These are phyloP conservation scores for Arthrobotrys sinensis DNA, from an alignment of 2,329 filamentous ascomycete species.

Conservation along the genomic window DNA sequence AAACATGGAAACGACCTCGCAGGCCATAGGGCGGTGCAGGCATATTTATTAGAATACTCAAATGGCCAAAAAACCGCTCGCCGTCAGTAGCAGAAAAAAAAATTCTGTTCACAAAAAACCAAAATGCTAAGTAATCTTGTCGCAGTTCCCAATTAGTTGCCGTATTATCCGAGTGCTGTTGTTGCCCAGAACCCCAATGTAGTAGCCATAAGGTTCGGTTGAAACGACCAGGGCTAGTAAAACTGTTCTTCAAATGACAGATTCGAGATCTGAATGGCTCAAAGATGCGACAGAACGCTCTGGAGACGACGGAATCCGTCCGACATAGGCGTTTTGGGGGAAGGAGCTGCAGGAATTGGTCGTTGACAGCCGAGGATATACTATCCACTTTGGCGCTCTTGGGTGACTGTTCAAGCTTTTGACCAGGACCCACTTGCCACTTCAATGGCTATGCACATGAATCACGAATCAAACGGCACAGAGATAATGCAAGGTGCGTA, in stretches of 20 bases:
- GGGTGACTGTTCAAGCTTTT: conserved; percentile 47
- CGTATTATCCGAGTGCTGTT: conserved; percentile 52
- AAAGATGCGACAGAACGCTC: conserved; percentile 35
- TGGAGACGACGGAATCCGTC: conserved; percentile 54
- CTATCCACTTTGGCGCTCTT: conserved; percentile 41
- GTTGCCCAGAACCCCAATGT: conserved; percentile 43
- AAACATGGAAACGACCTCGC: conserved; percentile 21
- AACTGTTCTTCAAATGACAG: conserved; percentile 21
- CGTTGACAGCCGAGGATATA: conserved; percentile 57
- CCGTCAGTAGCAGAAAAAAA: conserved; percentile 3
- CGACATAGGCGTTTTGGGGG: conserved; percentile 32
- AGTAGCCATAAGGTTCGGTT: conserved; percentile 46
- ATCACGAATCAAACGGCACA: conserved; percentile 39
- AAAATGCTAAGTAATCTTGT: conserved; percentile 32
- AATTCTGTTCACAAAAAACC: conserved; percentile 29
- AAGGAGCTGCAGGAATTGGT: background rate
- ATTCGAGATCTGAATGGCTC: conserved; percentile 26
- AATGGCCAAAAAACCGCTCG: conserved; percentile 33
- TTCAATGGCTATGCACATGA: conserved; percentile 34
- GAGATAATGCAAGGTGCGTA: conserved; percentile 38
- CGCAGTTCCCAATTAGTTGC: conserved; percentile 40
- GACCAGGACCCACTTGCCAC: conserved; percentile 50
- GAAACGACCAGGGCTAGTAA: conserved; percentile 44
- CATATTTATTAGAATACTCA: conserved; percentile 43
- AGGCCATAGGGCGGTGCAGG: conserved; percentile 21